Evolutionary conservation across 768 basidiomycete species (phyloP).

Genomic region (Russula olivacea): DNA sequence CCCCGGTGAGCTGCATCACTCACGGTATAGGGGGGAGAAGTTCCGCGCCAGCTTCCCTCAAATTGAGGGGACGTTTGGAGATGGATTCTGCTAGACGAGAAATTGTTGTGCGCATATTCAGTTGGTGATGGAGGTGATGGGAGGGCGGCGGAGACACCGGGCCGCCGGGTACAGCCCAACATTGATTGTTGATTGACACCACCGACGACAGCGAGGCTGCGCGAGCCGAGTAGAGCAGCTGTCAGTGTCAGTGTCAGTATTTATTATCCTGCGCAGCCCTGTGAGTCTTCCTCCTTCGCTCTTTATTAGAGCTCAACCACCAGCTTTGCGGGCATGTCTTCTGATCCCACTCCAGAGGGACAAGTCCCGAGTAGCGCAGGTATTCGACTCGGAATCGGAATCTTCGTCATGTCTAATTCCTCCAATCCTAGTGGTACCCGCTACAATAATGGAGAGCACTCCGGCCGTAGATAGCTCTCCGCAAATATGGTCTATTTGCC

Average conservation of each 20-base stretch:
- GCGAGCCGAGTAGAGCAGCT: neutral
- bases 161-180: neutral
- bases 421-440: neutral
- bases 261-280: neutral
- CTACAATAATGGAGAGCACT: neutral
- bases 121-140: too few relatives aligned
- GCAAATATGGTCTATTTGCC: conserved; percentile 17
- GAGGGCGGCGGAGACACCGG: neutral
- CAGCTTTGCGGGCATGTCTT: neutral
- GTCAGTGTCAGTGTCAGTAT: neutral
- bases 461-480: neutral
- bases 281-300: neutral
- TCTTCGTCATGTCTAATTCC: neutral
- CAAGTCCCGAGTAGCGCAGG: neutral
- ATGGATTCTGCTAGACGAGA: conserved; percentile 29
- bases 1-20: conserved; percentile 24
- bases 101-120: conserved; percentile 14
- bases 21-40: conserved; percentile 42
- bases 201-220: too few relatives aligned
- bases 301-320: neutral
- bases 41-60: conserved; percentile 33
- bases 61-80: conserved; percentile 30
- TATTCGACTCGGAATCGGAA: neutral
- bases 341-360: neutral
- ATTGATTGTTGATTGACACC: neutral